phyloP scores from a whole-genome alignment of 2,329 filamentous ascomycete species.

The Stromatinia cepivora region DNA sequence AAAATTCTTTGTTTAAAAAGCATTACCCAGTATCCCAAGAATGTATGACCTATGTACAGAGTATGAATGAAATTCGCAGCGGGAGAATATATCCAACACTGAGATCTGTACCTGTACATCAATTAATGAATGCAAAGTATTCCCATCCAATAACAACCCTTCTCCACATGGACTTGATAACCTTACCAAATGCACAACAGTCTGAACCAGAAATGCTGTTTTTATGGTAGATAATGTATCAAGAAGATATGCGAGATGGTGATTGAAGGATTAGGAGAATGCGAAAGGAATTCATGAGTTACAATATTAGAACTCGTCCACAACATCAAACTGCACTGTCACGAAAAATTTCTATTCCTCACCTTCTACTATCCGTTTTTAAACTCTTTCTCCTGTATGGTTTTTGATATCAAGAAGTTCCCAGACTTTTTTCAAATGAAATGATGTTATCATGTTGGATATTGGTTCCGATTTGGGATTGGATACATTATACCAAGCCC shows the following conservation, averaged over 20 bases:
- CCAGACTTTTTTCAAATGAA: neutral
- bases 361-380: neutral
- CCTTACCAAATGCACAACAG: constrained; percentile 14
- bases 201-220: constrained; percentile 2
- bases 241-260: constrained; percentile 15
- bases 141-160: neutral
- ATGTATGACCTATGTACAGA: too few relatives aligned
- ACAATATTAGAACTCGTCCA: neutral
- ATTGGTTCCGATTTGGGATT: neutral
- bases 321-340: neutral
- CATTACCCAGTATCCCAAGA: neutral
- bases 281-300: neutral
- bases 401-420: neutral
- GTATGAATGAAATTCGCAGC: neutral
- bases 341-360: neutral
- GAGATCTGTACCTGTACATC: neutral
- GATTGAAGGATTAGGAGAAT: neutral
- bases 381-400: neutral
- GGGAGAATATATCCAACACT: constrained; percentile 2
- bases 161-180: neutral
- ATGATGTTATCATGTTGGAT: neutral
- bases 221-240: constrained; percentile 16
- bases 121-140: neutral
- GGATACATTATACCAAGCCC: constrained; percentile 1
- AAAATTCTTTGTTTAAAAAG: neutral